phyloP scores from a whole-genome alignment of 768 basidiomycete genomes.

The Phallus indusiatus region DNA sequence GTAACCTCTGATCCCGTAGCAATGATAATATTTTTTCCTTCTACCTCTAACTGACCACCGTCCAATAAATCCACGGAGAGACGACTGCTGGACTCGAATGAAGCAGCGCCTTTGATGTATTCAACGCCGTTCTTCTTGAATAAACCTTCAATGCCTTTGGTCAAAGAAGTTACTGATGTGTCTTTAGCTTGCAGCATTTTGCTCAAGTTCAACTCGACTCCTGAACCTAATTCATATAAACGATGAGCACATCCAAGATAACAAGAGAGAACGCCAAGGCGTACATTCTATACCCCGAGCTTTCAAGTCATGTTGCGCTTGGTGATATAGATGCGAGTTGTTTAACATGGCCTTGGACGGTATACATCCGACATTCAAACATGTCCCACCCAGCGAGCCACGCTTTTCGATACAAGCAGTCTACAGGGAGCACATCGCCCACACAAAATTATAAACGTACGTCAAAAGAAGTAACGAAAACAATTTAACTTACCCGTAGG shows the following conservation, averaged over 20 bases:
- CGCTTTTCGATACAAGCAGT: constrained; percentile 97
- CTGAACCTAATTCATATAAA: constrained; percentile 35
- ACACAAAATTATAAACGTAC: neutral
- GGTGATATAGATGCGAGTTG: constrained; percentile 97
- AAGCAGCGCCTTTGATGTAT: constrained; percentile 92
- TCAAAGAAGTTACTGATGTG: constrained; percentile 71
- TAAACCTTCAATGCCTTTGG: constrained; percentile 86
- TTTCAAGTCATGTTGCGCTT: constrained; percentile 83
- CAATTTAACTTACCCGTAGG: constrained; percentile 57
- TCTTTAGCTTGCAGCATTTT: constrained; percentile 92
- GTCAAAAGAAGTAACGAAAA: neutral
- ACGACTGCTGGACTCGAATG: constrained; percentile 68
- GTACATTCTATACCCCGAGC: constrained; percentile 88
- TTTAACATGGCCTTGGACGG: constrained; percentile 99
- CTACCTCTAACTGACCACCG: constrained; percentile 76
- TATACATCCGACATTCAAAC: constrained; percentile 97
- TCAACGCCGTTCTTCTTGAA: constrained; percentile 99
- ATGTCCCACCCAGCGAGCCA: constrained; percentile 91
- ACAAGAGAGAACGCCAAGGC: constrained; percentile 12
- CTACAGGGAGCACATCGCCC: constrained; percentile 29
- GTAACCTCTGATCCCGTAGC: constrained; percentile 95
- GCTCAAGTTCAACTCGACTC: constrained; percentile 76
- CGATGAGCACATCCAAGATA: neutral
- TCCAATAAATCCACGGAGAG: constrained; percentile 75
- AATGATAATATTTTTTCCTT: constrained; percentile 91